Conservation (phyloP, 192 early-diverging fungal genomes). For the Mortierella claussenii region DNA sequence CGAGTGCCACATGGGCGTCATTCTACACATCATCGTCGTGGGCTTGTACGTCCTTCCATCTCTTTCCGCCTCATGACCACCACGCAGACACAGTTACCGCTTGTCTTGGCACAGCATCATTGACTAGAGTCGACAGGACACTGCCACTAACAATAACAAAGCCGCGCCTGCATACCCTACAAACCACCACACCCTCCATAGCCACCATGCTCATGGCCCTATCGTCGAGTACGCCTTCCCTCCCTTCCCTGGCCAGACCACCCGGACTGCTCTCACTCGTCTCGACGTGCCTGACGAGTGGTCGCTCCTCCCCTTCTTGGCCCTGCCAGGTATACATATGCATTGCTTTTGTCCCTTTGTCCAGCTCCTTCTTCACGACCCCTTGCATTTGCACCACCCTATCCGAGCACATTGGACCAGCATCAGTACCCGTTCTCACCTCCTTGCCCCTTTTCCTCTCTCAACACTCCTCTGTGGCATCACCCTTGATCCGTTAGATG, state of each 20-base stretch:
- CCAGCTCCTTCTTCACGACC: background rate
- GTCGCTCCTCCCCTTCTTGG: slow-evolving; percentile 84
- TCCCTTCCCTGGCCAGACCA: slow-evolving; percentile 55
- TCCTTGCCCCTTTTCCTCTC: no score
- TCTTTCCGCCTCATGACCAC: background rate
- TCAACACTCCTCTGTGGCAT: no score
- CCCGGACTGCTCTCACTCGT: slow-evolving; percentile 35
- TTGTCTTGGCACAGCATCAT: no score
- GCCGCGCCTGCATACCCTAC: no score
- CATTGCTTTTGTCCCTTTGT: no score
- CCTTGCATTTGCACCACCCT: background rate
- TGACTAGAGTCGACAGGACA: no score
- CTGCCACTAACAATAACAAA: no score
- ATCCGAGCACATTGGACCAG: no score
- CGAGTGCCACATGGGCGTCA: slow-evolving; percentile 23
- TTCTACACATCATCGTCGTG: slow-evolving; percentile 51
- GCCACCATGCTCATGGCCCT: slow-evolving; percentile 65
- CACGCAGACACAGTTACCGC: background rate
- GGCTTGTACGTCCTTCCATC: slow-evolving; percentile 29
- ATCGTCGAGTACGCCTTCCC: slow-evolving; percentile 63
- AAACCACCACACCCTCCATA: slow-evolving; percentile 3
- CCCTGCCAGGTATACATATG: slow-evolving; percentile 67
- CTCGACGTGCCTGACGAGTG: slow-evolving; percentile 81
- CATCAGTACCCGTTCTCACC: no score
- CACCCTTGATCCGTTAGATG: slow-evolving; percentile 56